Evolutionary conservation across 2,329 filamentous ascomycete species (phyloP).

Genomic region (Paraphaeosphaeria sporulosa): DNA sequence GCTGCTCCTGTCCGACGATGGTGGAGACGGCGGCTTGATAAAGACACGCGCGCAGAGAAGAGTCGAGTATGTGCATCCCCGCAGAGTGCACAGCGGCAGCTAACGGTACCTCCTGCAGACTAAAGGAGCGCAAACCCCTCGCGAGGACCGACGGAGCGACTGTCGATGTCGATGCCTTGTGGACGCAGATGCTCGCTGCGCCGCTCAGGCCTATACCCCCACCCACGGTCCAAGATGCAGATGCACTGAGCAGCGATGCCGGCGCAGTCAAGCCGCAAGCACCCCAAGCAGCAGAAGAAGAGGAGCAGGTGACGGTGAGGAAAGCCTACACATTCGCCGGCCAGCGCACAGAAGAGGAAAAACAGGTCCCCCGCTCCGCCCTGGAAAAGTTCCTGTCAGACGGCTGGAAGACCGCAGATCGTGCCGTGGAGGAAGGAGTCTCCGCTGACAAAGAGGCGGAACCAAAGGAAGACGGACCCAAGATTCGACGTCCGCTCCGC

Average conservation of each 20-base stretch:
- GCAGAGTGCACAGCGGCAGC: not conserved
- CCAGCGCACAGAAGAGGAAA: constrained; percentile 75
- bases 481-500: constrained; percentile 43
- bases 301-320: constrained; percentile 66
- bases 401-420: constrained; percentile 40
- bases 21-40: constrained; percentile 66
- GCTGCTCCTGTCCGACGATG: constrained; percentile 51
- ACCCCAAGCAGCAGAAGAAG: constrained; percentile 28
- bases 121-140: constrained; percentile 64
- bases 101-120: constrained; percentile 51
- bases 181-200: constrained; percentile 69
- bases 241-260: constrained; percentile 14
- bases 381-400: constrained; percentile 38
- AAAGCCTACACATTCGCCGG: constrained; percentile 79
- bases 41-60: constrained; percentile 77
- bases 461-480: constrained; percentile 20
- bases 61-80: constrained; percentile 59
- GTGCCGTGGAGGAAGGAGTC: constrained; percentile 16
- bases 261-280: constrained; percentile 20
- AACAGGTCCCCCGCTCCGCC: constrained; percentile 62
- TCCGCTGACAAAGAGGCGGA: constrained; percentile 10
- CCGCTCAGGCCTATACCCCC: constrained; percentile 41
- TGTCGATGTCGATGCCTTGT: constrained; percentile 74
- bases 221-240: constrained; percentile 24
- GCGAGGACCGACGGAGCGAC: constrained; percentile 67